Conservation (phyloP, 164 flowering plant species). For the Macadamia integrifolia region DNA sequence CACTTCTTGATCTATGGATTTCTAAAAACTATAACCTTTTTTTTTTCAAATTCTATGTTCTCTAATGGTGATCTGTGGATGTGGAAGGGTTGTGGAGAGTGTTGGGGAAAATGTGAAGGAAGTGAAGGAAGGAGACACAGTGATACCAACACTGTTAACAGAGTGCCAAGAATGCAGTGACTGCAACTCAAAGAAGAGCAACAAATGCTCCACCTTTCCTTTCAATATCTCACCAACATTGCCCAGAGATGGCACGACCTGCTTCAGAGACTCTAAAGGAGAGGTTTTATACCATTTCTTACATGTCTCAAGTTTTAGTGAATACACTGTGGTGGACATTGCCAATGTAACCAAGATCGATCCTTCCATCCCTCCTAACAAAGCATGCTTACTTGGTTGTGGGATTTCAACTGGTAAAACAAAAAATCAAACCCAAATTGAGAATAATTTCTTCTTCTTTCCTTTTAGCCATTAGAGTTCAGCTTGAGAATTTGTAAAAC, state of each 20-base stretch:
- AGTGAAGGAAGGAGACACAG: constrained; percentile 50
- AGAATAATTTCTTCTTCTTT: too few species aligned
- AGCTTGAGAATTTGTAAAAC: too few species aligned
- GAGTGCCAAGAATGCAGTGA: constrained; percentile 52
- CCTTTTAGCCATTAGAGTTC: too few species aligned
- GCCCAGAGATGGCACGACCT: constrained; percentile 47
- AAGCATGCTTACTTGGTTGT: constrained; percentile 62
- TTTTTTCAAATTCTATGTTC: not conserved
- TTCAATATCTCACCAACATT: constrained; percentile 7
- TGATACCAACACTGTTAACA: constrained; percentile 42
- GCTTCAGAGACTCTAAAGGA: constrained; percentile 42
- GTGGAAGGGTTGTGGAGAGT: constrained; percentile 55
- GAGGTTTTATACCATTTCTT: constrained; percentile 35
- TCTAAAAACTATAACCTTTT: not conserved
- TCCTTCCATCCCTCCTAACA: constrained; percentile 32
- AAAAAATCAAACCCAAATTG: too few species aligned
- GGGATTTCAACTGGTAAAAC: constrained; percentile 53
- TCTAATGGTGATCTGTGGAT: not conserved
- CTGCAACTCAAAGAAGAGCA: constrained; percentile 50
- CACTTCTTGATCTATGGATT: not conserved
- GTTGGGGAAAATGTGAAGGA: constrained; percentile 55
- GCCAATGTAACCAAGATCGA: constrained; percentile 36
- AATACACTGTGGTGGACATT: constrained; percentile 61
- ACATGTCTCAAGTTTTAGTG: constrained; percentile 46
- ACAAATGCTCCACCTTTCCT: constrained; percentile 33